Evolutionary conservation across 495 filamentous ascomycete genomes (phyloP).

Genomic region (Podospora bellae-mahoneyi): DNA sequence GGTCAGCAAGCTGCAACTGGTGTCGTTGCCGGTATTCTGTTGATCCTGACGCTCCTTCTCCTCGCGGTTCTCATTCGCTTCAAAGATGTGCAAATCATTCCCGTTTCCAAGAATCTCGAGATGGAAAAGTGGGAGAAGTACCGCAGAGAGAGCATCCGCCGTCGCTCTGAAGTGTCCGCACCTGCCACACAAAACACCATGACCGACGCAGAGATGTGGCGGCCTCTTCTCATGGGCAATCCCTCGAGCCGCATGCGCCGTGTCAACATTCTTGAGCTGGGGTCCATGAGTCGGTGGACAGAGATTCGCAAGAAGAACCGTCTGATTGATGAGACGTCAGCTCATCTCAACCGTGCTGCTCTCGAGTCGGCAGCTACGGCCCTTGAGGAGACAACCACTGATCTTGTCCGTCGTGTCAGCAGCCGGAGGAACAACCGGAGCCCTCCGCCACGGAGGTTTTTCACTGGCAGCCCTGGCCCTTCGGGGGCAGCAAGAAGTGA

Average conservation of each 20-base stretch:
- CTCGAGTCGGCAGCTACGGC: slow-evolving; percentile 38
- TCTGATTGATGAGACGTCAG: slow-evolving; percentile 47
- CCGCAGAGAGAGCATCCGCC: slow-evolving; percentile 39
- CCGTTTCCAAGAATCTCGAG: slow-evolving; percentile 47
- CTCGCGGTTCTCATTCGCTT: slow-evolving; percentile 58
- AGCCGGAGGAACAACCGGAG: slow-evolving; percentile 33
- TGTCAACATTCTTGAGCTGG: slow-evolving; percentile 65
- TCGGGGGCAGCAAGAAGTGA: slow-evolving; percentile 21
- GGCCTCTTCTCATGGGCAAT: slow-evolving; percentile 64
- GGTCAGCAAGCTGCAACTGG: slow-evolving; percentile 65
- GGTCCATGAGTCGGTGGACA: slow-evolving; percentile 60
- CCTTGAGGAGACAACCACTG: slow-evolving; percentile 32
- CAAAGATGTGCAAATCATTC: slow-evolving; percentile 63
- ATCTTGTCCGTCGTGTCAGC: slow-evolving; percentile 38
- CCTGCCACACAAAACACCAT: slow-evolving; percentile 30
- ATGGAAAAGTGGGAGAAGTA: slow-evolving; percentile 50
- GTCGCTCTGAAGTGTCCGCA: slow-evolving; percentile 34
- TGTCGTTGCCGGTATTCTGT: slow-evolving; percentile 58
- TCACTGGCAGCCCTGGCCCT: slow-evolving; percentile 26
- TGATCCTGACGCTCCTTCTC: slow-evolving; percentile 60
- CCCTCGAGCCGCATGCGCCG: slow-evolving; percentile 61
- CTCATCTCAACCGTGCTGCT: slow-evolving; percentile 40
- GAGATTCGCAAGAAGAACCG: slow-evolving; percentile 67
- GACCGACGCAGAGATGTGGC: slow-evolving; percentile 58
- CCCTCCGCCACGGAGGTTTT: slow-evolving; percentile 10